These are phyloP conservation scores for Monilinia fructicola DNA, from an alignment of 2,329 filamentous ascomycete species.

Conservation along the genomic window DNA sequence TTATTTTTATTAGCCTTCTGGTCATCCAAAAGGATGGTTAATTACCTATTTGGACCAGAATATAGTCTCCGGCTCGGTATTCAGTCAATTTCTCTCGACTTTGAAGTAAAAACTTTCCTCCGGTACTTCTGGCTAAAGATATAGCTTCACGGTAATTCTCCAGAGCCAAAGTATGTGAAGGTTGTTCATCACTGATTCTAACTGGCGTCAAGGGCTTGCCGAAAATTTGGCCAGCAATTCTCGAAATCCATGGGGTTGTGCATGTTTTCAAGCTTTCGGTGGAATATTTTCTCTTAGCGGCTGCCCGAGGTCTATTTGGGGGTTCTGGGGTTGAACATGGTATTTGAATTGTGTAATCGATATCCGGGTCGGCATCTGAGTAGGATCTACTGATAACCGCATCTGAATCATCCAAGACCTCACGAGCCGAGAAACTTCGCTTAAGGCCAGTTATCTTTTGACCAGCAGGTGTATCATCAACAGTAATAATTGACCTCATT, in stretches of 20 bases:
- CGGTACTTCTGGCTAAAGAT: not conserved
- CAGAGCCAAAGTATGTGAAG: too few relatives aligned
- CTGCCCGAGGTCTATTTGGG: not conserved
- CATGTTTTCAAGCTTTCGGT: not conserved
- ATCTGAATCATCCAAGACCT: not conserved
- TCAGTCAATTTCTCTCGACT: not conserved
- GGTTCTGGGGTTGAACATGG: not conserved
- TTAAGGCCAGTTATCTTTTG: not conserved
- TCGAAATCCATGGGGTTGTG: not conserved
- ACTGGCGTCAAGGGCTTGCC: not conserved
- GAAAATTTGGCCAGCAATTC: not conserved
- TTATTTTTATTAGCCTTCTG: not conserved
- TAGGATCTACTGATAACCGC: not conserved
- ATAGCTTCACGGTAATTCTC: not conserved
- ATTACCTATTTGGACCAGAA: not conserved
- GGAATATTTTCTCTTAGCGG: not conserved
- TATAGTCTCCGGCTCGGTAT: not conserved
- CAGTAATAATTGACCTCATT: not conserved
- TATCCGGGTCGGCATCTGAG: not conserved
- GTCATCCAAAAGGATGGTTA: too few relatives aligned
- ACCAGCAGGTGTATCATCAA: not conserved
- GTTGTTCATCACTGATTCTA: not conserved
- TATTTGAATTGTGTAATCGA: not conserved
- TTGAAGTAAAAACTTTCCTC: not conserved
- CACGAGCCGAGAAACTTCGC: not conserved